phyloP scores from a whole-genome alignment of 768 basidiomycete genomes.

The Tephrocybe sp. region DNA sequence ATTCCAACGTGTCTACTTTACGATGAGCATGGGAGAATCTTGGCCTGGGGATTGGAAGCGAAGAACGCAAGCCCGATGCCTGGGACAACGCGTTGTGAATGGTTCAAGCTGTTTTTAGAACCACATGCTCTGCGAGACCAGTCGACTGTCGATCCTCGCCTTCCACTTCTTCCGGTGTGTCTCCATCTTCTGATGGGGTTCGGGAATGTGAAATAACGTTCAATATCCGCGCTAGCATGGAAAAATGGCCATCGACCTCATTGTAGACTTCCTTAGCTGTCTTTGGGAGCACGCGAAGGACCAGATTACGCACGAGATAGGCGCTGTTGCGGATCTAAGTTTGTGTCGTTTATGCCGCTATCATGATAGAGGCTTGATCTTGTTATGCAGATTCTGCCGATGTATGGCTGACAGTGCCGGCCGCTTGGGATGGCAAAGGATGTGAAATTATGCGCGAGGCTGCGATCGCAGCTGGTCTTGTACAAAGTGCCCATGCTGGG shows the following conservation, averaged over 20 bases:
- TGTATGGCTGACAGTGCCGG: constrained; percentile 85
- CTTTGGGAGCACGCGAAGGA: constrained; percentile 87
- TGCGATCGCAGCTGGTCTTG: constrained; percentile 78
- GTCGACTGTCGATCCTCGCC: constrained; percentile 66
- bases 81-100: constrained; percentile 56
- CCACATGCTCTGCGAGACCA: constrained; percentile 77
- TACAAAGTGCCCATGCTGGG: constrained; percentile 65
- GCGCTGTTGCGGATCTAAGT: constrained; percentile 84
- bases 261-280: constrained; percentile 79
- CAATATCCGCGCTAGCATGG: constrained; percentile 46
- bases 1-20: constrained; percentile 85
- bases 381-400: constrained; percentile 65
- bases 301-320: constrained; percentile 84
- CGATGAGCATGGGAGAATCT: constrained; percentile 65
- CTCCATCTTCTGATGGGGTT: background rate
- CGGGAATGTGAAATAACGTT: constrained; percentile 6
- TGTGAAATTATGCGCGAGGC: constrained; percentile 85
- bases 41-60: constrained; percentile 87
- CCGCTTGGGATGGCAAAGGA: constrained; percentile 87
- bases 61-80: constrained; percentile 73
- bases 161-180: constrained; percentile 77
- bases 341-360: constrained; percentile 21
- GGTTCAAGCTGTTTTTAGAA: constrained; percentile 87
- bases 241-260: constrained; percentile 74
- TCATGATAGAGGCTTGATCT: constrained; percentile 9